Evolutionary conservation across 1,284 basidiomycete genomes (phyloP).

Genomic region (Volvariella surrecta): DNA sequence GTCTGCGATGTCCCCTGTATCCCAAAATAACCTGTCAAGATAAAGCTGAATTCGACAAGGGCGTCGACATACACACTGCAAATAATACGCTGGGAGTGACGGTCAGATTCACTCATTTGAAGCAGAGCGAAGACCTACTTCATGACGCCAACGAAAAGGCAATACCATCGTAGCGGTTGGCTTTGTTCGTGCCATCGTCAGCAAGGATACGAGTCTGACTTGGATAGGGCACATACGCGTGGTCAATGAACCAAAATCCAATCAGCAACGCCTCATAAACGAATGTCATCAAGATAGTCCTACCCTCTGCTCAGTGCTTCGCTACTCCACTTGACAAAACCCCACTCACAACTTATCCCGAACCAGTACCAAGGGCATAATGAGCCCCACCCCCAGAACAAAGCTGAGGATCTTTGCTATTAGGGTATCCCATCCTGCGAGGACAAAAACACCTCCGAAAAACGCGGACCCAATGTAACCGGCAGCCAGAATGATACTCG

Average conservation of each 20-base stretch:
- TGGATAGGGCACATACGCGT: slow-evolving; percentile 48
- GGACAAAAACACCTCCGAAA: slow-evolving; percentile 68
- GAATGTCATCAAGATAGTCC: slow-evolving; percentile 70
- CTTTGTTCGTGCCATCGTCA: slow-evolving; percentile 9
- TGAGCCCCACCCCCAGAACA: slow-evolving; percentile 64
- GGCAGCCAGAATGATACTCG: slow-evolving; percentile 59
- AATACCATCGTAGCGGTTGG: slow-evolving; percentile 75
- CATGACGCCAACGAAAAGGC: slow-evolving; percentile 75
- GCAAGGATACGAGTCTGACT: not conserved
- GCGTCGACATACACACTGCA: slow-evolving; percentile 55
- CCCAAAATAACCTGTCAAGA: not conserved
- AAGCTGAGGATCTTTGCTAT: slow-evolving; percentile 79
- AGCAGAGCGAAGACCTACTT: slow-evolving; percentile 43
- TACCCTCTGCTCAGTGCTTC: slow-evolving; percentile 18
- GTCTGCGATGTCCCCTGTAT: slow-evolving; percentile 73
- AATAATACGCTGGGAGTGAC: slow-evolving; percentile 54
- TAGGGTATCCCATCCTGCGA: slow-evolving; percentile 73
- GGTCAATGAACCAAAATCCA: slow-evolving; percentile 81
- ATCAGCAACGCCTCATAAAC: slow-evolving; percentile 69
- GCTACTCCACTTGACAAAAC: not conserved
- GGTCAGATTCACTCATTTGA: too few species aligned
- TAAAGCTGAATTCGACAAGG: not conserved
- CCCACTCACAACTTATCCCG: slow-evolving; percentile 68
- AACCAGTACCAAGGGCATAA: slow-evolving; percentile 69
- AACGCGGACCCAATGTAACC: slow-evolving; percentile 76